phyloP scores from a whole-genome alignment of 2,329 filamentous ascomycete genomes.

The Trichophyton verrucosum region DNA sequence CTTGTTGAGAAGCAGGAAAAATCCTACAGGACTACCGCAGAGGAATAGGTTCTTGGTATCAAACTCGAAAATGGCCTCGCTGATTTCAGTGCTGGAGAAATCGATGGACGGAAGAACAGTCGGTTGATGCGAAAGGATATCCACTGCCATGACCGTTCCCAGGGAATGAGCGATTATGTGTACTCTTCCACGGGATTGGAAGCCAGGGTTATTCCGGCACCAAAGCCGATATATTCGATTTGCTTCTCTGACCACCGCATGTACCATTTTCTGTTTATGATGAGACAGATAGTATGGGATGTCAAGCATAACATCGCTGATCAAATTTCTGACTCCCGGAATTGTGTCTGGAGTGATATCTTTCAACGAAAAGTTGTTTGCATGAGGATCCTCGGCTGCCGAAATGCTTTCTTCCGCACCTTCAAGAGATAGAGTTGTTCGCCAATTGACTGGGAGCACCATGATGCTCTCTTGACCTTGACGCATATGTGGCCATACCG shows the following conservation, averaged over 20 bases:
- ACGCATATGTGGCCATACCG: slow-evolving; percentile 63
- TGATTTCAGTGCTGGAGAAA: slow-evolving; percentile 25
- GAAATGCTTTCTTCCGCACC: slow-evolving; percentile 54
- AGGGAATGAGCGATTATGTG: slow-evolving; percentile 90
- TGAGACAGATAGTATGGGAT: slow-evolving; percentile 96
- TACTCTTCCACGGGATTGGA: slow-evolving; percentile 66
- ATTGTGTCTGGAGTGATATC: slow-evolving; percentile 89
- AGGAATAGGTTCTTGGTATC: slow-evolving; percentile 82
- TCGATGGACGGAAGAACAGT: slow-evolving; percentile 48
- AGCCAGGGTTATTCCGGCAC: slow-evolving; percentile 86
- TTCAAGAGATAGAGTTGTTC: slow-evolving; percentile 75
- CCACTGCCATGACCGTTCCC: slow-evolving; percentile 86
- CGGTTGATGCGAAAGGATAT: slow-evolving; percentile 81
- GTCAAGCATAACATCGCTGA: slow-evolving; percentile 96
- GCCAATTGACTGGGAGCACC: slow-evolving; percentile 92
- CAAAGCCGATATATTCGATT: slow-evolving; percentile 93
- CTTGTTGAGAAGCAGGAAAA: slow-evolving; percentile 80
- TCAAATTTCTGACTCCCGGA: slow-evolving; percentile 81
- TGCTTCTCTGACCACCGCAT: slow-evolving; percentile 75
- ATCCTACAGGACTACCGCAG: slow-evolving; percentile 77
- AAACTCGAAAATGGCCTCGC: slow-evolving; percentile 66
- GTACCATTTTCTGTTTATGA: slow-evolving; percentile 89
- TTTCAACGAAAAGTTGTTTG: slow-evolving; percentile 57
- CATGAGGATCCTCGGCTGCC: slow-evolving; percentile 39
- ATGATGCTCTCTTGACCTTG: slow-evolving; percentile 78